Evolutionary conservation across 371 early-diverging fungal genomes (phyloP), one percentile per base, ranked within the genome.

Genomic region (Chytridium lagenaria): DNA sequence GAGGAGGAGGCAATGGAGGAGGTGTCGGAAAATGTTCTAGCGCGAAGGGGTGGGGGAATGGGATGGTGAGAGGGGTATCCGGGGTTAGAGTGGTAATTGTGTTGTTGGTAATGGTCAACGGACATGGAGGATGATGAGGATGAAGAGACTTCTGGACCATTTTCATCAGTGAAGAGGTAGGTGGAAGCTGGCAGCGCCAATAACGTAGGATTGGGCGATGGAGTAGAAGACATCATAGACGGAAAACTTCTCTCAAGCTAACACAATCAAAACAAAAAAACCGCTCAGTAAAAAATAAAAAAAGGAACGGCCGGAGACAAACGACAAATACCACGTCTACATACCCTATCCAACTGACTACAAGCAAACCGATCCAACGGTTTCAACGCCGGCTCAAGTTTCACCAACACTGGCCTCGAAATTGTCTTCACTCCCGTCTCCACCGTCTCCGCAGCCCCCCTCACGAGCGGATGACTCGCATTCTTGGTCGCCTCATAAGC

Each of bases 401-500:
- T 87, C 66, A 94, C 85, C 5, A 85, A 81, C 7, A 44, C 19
- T 44, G 19, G 12, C 57, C 26, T 57, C n/a, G n/a, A n/a, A n/a
- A n/a, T n/a, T n/a, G n/a, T n/a, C 70, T 85, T 86, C 19, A 92
- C 89, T 12, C 90, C 85, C 1, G 90, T 89, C 77, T 94, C 97
- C 40, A 95, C 90, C 77, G 90, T 92, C 75, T 92, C 90, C 1
- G 90, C 91, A 31, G 79, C 75, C 50, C 87, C 89, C 83, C 89
- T 87, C 55, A 93, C 82, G n/a, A 93, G 26, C 10, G 55, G 84
- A 50, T 83, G 79, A 73, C 89, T 91, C 31, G 87, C 88, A 63
- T 91, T 90, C 78, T 92, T 92, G 44, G 90, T 86, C 38, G 84
- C 87, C 67, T 92, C 92, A 74, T 95, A 95, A 0, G 90, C 91